Conservation (phyloP, 306 rosid species). For the Senna siamea region DNA sequence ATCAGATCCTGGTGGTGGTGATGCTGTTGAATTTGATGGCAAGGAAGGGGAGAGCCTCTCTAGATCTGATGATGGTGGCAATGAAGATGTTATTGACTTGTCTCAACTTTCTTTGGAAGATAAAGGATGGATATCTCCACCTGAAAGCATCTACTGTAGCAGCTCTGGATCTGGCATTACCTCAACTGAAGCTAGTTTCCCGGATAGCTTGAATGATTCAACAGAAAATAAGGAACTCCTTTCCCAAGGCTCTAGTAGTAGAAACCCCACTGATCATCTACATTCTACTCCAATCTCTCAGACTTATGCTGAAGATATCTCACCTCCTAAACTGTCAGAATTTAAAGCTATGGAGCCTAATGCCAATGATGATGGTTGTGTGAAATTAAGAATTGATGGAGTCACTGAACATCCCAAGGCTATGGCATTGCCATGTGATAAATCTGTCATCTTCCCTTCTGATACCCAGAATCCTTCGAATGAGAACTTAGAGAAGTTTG, state of each 20-base stretch:
- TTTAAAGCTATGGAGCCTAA: conserved; percentile 46
- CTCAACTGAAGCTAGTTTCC: conserved; percentile 59
- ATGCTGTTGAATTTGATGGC: conserved; percentile 64
- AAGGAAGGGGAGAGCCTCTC: conserved; percentile 67
- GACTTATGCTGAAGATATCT: conserved; percentile 47
- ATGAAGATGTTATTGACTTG: conserved; percentile 54
- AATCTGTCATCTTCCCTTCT: conserved; percentile 47
- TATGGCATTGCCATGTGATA: conserved; percentile 46
- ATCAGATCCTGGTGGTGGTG: conserved; percentile 63
- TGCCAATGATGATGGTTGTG: conserved; percentile 40
- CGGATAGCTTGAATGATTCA: conserved; percentile 66
- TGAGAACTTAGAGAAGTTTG: conserved; percentile 47
- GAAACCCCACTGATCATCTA: conserved; percentile 40
- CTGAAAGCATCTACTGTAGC: conserved; percentile 80
- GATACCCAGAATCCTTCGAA: conserved; percentile 40
- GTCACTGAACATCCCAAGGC: conserved; percentile 44
- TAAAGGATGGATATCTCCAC: conserved; percentile 91
- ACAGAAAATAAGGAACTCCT: conserved; percentile 56
- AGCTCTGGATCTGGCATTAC: conserved; percentile 68
- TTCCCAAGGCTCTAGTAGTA: conserved; percentile 51
- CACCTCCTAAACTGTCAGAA: conserved; percentile 47
- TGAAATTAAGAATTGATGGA: conserved; percentile 47
- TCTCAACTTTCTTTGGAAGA: conserved; percentile 71
- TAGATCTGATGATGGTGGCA: conserved; percentile 55
- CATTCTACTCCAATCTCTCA: conserved; percentile 49